Conservation (phyloP, 306 rosid genomes). For the Cucurbita maxima region DNA sequence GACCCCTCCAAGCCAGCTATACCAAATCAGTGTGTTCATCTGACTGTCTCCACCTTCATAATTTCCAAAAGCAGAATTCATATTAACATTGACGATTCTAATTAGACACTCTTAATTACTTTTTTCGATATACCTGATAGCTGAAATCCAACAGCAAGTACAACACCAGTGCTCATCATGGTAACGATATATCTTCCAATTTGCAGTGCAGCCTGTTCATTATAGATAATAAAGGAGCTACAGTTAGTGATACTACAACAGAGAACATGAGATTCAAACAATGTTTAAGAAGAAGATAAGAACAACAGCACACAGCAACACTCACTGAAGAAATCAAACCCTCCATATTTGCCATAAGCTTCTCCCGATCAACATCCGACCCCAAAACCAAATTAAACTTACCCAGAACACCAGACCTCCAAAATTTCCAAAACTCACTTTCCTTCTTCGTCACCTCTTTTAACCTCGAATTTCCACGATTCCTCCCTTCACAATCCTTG, state of each 20-base stretch:
- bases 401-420: conserved; percentile 31
- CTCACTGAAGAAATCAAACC: conserved; percentile 53
- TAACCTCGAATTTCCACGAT: conserved; percentile 4
- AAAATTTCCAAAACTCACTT: conserved; percentile 53
- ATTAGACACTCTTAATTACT: neutral
- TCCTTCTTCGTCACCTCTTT: conserved; percentile 19
- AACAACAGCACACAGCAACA: neutral
- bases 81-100: neutral
- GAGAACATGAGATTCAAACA: neutral
- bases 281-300: neutral
- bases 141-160: conserved; percentile 72
- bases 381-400: conserved; percentile 29
- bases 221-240: neutral
- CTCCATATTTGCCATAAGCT: conserved; percentile 56
- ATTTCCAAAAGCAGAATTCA: conserved; percentile 7
- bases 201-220: conserved; percentile 56
- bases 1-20: conserved; percentile 94
- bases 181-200: conserved; percentile 91
- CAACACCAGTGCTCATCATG: conserved; percentile 93
- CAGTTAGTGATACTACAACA: neutral
- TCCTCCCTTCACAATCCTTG: conserved; percentile 30
- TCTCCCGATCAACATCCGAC: conserved; percentile 41
- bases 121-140: conserved; percentile 44
- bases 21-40: conserved; percentile 65
- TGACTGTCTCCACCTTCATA: conserved; percentile 70